These are phyloP conservation scores for Fraxinus baroniana DNA, from an alignment of 305 asterid genomes.

Conservation along the genomic window DNA sequence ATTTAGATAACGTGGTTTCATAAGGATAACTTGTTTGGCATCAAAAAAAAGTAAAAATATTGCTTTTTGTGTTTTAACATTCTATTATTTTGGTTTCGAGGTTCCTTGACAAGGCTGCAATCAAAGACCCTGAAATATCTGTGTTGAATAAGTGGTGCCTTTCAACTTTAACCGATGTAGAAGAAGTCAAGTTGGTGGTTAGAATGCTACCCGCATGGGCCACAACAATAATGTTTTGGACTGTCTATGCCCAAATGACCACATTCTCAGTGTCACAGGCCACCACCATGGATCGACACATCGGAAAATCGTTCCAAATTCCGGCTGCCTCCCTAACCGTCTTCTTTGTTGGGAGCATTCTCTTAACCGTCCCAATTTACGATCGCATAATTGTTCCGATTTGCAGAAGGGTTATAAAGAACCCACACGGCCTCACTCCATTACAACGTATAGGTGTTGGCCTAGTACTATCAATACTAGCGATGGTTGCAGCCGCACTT, in stretches of 20 bases:
- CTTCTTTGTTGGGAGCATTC: slow-evolving; percentile 64
- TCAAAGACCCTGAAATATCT: slow-evolving; percentile 33
- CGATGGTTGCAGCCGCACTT: slow-evolving; percentile 64
- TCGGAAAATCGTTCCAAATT: slow-evolving; percentile 55
- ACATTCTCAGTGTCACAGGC: slow-evolving; percentile 92
- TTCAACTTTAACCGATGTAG: slow-evolving; percentile 74
- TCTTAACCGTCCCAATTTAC: slow-evolving; percentile 60
- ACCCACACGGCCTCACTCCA: slow-evolving; percentile 62
- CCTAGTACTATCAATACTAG: slow-evolving; percentile 46
- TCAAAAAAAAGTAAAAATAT: too few relatives aligned
- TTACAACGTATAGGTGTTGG: slow-evolving; percentile 65
- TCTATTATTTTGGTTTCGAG: slow-evolving; percentile 27
- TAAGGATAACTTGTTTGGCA: not conserved
- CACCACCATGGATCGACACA: slow-evolving; percentile 61
- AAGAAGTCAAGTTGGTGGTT: slow-evolving; percentile 69
- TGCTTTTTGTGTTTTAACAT: not conserved
- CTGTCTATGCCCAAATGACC: slow-evolving; percentile 76
- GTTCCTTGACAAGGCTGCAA: slow-evolving; percentile 85
- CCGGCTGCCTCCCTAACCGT: slow-evolving; percentile 78
- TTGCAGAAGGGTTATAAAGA: slow-evolving; percentile 26
- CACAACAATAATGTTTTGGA: slow-evolving; percentile 81
- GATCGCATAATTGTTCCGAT: slow-evolving; percentile 59
- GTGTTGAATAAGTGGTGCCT: slow-evolving; percentile 53
- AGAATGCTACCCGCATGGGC: slow-evolving; percentile 94
- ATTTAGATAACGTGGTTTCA: too few relatives aligned